Evolutionary conservation across 306 rosid genomes (phyloP).

Genomic region (Senna tora): DNA sequence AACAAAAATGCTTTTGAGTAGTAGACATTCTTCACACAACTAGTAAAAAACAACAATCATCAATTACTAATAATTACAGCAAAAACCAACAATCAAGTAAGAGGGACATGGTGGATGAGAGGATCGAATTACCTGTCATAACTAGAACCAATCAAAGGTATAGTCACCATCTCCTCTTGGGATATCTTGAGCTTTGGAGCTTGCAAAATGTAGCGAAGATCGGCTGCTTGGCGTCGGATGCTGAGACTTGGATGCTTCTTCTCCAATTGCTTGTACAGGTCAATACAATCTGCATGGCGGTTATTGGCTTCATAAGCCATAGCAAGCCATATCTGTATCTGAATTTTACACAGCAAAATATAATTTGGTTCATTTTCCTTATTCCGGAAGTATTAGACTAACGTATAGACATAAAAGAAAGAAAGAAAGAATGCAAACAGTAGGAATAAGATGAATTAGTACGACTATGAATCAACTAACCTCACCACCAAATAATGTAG

Average conservation of each 20-base stretch:
- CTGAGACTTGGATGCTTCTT: slow-evolving; percentile 67
- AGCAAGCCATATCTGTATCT: slow-evolving; percentile 98
- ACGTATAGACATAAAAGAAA: neutral
- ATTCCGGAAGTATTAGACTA: neutral
- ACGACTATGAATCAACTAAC: slow-evolving; percentile 62
- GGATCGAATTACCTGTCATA: slow-evolving; percentile 59
- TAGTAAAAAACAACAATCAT: neutral
- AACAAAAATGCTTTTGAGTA: neutral
- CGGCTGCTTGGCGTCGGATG: slow-evolving; percentile 93
- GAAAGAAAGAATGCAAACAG: neutral
- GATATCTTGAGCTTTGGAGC: slow-evolving; percentile 97
- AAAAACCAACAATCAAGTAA: neutral
- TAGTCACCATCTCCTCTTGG: slow-evolving; percentile 96
- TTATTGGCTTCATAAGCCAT: slow-evolving; percentile 98
- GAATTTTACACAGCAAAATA: slow-evolving; percentile 35
- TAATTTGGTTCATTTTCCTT: neutral
- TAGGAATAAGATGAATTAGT: neutral
- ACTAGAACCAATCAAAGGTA: slow-evolving; percentile 69
- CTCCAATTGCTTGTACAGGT: slow-evolving; percentile 81
- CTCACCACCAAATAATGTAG: slow-evolving; percentile 96
- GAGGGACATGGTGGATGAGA: neutral
- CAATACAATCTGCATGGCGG: slow-evolving; percentile 89
- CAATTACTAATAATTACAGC: too few species aligned
- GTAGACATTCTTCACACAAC: neutral
- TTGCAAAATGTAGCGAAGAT: slow-evolving; percentile 91